phyloP scores from a whole-genome alignment of 768 basidiomycete species.

The Crucibulum laeve region DNA sequence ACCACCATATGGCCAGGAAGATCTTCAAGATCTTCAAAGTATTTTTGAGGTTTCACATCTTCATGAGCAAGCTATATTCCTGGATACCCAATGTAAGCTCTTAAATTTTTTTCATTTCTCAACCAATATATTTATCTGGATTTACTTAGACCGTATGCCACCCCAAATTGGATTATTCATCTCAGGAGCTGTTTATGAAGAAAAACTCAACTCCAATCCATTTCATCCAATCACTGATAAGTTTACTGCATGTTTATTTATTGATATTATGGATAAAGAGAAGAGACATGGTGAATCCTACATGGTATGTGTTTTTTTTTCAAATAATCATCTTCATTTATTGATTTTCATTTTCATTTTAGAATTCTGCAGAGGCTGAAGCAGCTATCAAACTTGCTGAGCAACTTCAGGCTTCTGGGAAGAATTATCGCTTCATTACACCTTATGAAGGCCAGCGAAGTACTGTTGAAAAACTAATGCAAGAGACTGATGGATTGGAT shows the following conservation, averaged over 20 bases:
- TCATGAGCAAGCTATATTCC: conserved; percentile 39
- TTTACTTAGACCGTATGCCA: conserved; percentile 77
- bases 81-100: conserved; percentile 71
- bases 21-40: conserved; percentile 59
- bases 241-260: conserved; percentile 55
- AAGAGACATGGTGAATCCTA: conserved; percentile 25
- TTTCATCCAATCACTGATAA: conserved; percentile 43
- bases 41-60: conserved; percentile 77
- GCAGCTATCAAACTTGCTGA: conserved; percentile 53
- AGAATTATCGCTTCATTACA: conserved; percentile 64
- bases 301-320: conserved; percentile 21
- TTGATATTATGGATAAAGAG: conserved; percentile 48
- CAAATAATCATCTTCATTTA: conserved; percentile 1
- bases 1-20: conserved; percentile 76
- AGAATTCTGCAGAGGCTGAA: conserved; percentile 62
- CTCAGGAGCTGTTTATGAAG: conserved; percentile 61
- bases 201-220: conserved; percentile 49
- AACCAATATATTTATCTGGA: conserved; percentile 4
- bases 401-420: conserved; percentile 45
- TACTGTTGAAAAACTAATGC: conserved; percentile 52
- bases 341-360: conserved; percentile 4
- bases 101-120: conserved; percentile 6
- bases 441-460: conserved; percentile 77
- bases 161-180: conserved; percentile 74
- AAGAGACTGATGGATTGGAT: conserved; percentile 36